Base-by-base conservation (phyloP, 2,329 filamentous ascomycete species). In the Microcyclospora tardicrescens region DNA sequence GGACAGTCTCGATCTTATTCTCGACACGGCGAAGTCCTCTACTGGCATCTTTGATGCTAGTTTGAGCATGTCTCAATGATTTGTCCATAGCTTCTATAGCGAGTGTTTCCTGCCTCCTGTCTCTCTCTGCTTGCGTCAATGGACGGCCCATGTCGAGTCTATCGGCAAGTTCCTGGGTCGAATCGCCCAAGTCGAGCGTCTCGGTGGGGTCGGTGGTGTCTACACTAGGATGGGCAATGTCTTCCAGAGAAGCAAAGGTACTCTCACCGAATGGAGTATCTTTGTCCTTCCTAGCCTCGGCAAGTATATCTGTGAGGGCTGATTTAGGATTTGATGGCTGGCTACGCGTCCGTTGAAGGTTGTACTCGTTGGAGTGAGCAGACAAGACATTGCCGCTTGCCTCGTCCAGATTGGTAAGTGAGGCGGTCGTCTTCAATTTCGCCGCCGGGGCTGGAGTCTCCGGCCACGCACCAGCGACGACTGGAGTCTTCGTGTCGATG, bases 381-480 rank as follows among this genome's bases (percentile, higher is more conserved):
- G 19, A 24, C 19, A 8, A 24, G 5, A 24, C 19, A 4, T 24
- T 24, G 19, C 19, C 19, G 4, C 8, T 8, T 6, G 30, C 15
- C 30, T 32, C 30, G 4, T 13, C 6, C 15, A 5, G 15, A 35
- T 35, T 4, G 4, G 14, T 24, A 35, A 6, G 5, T 12, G 11
- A 5, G 16, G 12, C 33, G 14, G n/a, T 5, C 33, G 16, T n/a
- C 30, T n/a, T 32, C 30, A 32, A 32, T 32, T 32, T 32, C 12
- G 12, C 12, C 14, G 12, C 30, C 6, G 28, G 35, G 6, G 24
- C 40, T 24, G 64, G 65, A 2, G 66, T 69, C 32, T 68, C 66
- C 27, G 68, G 51, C 66, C 66, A 69, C 16, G 61, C 66, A 16
- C 66, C 66, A 34, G 61, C 67, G 6, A 68, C 64, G 2, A 61